phyloP scores from a whole-genome alignment of 73 alveolate genomes.

The Paramecium primaurelia region DNA sequence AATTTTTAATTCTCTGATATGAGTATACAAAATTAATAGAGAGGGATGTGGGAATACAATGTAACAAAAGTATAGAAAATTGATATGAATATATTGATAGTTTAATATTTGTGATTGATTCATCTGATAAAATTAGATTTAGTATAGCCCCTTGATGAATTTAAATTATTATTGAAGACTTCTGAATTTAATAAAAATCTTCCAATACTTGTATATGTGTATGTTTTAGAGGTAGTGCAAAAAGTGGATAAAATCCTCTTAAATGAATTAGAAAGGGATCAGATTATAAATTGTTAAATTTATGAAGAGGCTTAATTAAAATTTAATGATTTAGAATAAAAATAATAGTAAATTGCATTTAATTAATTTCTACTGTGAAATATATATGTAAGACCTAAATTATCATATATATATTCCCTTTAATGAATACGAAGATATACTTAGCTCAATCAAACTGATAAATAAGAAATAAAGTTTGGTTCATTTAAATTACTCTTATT shows the following conservation, averaged over 20 bases:
- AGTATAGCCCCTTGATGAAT: conserved; percentile 71
- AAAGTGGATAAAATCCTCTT: neutral
- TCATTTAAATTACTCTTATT: too few relatives aligned
- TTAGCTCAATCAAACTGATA: too few relatives aligned
- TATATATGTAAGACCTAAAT: too few relatives aligned
- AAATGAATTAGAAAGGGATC: neutral
- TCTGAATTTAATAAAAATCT: neutral
- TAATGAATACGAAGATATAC: too few relatives aligned
- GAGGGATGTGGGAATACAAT: conserved; percentile 70
- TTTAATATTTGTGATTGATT: conserved; percentile 70
- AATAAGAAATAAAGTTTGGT: too few relatives aligned
- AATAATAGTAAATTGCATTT: too few relatives aligned
- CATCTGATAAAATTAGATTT: conserved; percentile 73
- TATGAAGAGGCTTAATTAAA: neutral
- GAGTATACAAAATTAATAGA: conserved; percentile 68
- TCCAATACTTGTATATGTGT: neutral
- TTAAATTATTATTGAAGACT: conserved; percentile 59
- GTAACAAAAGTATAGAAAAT: conserved; percentile 53
- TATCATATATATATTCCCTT: too few relatives aligned
- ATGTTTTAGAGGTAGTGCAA: conserved; percentile 3
- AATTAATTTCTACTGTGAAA: too few relatives aligned
- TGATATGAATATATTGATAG: conserved; percentile 50
- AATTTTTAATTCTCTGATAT: conserved; percentile 72
- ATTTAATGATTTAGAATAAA: too few relatives aligned
- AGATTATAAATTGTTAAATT: too few relatives aligned